Evolutionary conservation across 1,139 yeast species (phyloP), one percentile per base, ranked within the genome.

Genomic region (Yamadazyma triangularis): DNA sequence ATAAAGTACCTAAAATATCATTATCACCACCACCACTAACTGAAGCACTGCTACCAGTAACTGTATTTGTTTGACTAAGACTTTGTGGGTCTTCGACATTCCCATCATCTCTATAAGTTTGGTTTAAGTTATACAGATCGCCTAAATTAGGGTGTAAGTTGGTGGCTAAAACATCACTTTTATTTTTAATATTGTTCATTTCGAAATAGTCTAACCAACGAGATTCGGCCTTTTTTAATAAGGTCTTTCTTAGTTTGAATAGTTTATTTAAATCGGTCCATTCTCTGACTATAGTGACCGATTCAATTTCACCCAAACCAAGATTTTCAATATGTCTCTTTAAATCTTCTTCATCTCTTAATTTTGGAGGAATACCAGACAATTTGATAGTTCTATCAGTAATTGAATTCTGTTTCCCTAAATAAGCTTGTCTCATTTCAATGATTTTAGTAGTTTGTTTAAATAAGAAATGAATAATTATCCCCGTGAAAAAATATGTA

Each of bases 161-260:
- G 6, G 60, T 43, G 5, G 54, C 42, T 5, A 60, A 36, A 28
- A 64, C 40, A 30, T 63, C 69, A 19, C 42, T 42, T 27, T 52
- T 57, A 34, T 51, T 56, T 7, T 45, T 41, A 9, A 65, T 54
- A 2, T 52, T 59, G 41, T 56, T 59, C 10, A 46, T 42, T 13
- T 76, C 73, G 34, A 82, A 66, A 53, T 83, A 88, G 34, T 75
- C 76, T 2, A 91, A 80, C 89, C 95, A 89, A 35, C 74, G 73
- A 9, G 69, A 64, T 53, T 89, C 97, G 9, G 87, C 57, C 34
- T 68, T 70, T 25, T 65, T 54, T 12, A 88, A 49, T 1, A 84
- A 59, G 13, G 52, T 44, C 25, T 67, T 64, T 24, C 97, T 67
- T 36, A 73, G 63, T 31, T 70, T 73, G 53, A 82, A 83, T 19